Conservation (phyloP, 1,139 yeast species). For the Kodamaea derodonti region DNA sequence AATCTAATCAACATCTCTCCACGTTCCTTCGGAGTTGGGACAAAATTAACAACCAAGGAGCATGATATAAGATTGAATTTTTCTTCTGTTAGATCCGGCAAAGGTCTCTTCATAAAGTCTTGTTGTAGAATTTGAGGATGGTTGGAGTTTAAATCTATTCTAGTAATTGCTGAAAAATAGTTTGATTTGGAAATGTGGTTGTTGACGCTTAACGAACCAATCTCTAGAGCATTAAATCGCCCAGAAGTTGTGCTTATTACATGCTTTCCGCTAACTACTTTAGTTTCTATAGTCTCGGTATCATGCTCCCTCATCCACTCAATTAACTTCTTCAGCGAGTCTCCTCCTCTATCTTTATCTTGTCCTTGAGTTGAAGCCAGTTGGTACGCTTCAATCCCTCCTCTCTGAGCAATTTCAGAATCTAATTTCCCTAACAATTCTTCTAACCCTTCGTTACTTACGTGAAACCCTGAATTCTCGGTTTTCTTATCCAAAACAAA, state of each 20-base stretch:
- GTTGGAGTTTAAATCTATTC: slow-evolving; percentile 82
- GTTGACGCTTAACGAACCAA: slow-evolving; percentile 71
- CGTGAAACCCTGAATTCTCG: slow-evolving; percentile 5
- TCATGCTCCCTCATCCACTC: slow-evolving; percentile 54
- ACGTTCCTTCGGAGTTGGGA: slow-evolving; percentile 63
- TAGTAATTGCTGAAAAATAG: slow-evolving; percentile 43
- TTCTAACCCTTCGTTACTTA: slow-evolving; percentile 9
- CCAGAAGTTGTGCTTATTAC: background rate
- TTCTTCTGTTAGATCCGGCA: slow-evolving; percentile 44
- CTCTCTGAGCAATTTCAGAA: slow-evolving; percentile 55
- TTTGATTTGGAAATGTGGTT: slow-evolving; percentile 65
- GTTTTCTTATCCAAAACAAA: slow-evolving; percentile 8
- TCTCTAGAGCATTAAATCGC: slow-evolving; percentile 56
- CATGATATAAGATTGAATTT: slow-evolving; percentile 70
- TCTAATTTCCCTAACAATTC: slow-evolving; percentile 50
- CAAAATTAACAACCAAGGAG: slow-evolving; percentile 84
- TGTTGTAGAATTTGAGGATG: slow-evolving; percentile 67
- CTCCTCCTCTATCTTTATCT: slow-evolving; percentile 75
- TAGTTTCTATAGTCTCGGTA: too few relatives aligned
- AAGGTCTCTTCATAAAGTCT: slow-evolving; percentile 77
- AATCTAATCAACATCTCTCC: slow-evolving; percentile 75
- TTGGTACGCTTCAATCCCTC: slow-evolving; percentile 76
- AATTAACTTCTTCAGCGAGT: slow-evolving; percentile 72
- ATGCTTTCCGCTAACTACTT: slow-evolving; percentile 4
- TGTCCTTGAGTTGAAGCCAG: slow-evolving; percentile 89